Conservation (phyloP, 2,329 filamentous ascomycete genomes). For the Calonectria naviculata region DNA sequence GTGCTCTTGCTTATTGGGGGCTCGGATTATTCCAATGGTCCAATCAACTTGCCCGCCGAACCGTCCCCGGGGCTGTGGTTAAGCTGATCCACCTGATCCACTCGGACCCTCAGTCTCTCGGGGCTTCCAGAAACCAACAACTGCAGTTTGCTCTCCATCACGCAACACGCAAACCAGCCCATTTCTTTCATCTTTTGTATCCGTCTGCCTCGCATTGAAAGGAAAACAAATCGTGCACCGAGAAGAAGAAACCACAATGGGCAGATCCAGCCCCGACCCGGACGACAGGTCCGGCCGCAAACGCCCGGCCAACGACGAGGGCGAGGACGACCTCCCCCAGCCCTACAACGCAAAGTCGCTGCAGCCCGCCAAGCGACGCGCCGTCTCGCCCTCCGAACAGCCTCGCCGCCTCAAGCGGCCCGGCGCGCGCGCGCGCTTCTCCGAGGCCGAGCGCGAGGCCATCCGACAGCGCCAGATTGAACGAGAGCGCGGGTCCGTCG, state of each 20-base stretch:
- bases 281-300: slow-evolving; percentile 42
- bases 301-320: slow-evolving; percentile 48
- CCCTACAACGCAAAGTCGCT: slow-evolving; percentile 70
- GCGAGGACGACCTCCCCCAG: slow-evolving; percentile 62
- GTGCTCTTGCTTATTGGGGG: not conserved
- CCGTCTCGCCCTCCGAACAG: slow-evolving; percentile 63
- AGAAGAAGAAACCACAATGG: slow-evolving; percentile 21
- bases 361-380: slow-evolving; percentile 68
- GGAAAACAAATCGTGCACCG: not conserved
- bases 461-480: slow-evolving; percentile 73
- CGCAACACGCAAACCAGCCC: not conserved
- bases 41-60: not conserved
- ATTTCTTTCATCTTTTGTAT: no score
- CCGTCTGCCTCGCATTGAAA: not conserved
- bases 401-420: slow-evolving; percentile 77
- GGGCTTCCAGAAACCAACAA: not conserved
- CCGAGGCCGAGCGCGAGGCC: slow-evolving; percentile 73
- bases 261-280: slow-evolving; percentile 24
- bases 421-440: slow-evolving; percentile 74
- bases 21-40: not conserved
- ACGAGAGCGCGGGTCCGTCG: slow-evolving; percentile 58
- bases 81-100: not conserved
- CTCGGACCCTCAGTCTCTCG: not conserved
- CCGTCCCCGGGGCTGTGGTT: not conserved
- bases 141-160: not conserved